phyloP scores from a whole-genome alignment of 139 green algal species.

The Coccomyxa sp. region DNA sequence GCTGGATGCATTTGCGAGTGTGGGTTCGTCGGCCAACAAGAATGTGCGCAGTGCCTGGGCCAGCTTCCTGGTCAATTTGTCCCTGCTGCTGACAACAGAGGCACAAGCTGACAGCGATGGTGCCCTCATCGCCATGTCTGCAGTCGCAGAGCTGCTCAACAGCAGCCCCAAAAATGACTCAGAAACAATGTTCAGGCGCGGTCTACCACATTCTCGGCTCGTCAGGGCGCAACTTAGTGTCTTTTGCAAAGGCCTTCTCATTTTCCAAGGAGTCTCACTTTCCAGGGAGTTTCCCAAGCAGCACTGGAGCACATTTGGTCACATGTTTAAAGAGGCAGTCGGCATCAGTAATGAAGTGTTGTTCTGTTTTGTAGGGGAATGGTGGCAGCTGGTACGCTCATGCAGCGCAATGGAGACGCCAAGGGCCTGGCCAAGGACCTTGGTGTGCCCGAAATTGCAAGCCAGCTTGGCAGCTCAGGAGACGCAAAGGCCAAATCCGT shows the following conservation, averaged over 20 bases:
- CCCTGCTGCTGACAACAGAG: slow-evolving; percentile 26
- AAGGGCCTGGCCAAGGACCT: slow-evolving; percentile 18
- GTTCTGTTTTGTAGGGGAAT: slow-evolving; percentile 27
- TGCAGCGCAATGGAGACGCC: slow-evolving; percentile 17
- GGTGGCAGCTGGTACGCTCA: slow-evolving; percentile 46
- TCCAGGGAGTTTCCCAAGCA: too few relatives aligned
- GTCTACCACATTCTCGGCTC: not conserved
- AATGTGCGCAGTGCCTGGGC: slow-evolving; percentile 52
- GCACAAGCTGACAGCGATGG: not conserved
- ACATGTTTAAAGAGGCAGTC: too few relatives aligned
- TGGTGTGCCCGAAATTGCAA: slow-evolving; percentile 11
- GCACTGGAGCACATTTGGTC: too few relatives aligned
- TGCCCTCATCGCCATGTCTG: slow-evolving; percentile 20
- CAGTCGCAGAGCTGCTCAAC: slow-evolving; percentile 36
- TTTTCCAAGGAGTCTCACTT: too few relatives aligned
- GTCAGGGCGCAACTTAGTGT: not conserved
- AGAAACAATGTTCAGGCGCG: slow-evolving; percentile 34
- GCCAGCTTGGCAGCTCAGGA: not conserved
- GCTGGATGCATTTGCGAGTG: slow-evolving; percentile 38
- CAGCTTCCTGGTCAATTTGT: slow-evolving; percentile 63
- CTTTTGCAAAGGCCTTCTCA: too few relatives aligned
- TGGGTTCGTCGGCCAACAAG: slow-evolving; percentile 30
- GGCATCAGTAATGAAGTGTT: too few relatives aligned
- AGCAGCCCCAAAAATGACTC: slow-evolving; percentile 17
- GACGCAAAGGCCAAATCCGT: slow-evolving; percentile 9